phyloP scores from a whole-genome alignment of 2,329 filamentous ascomycete species.

The Pochonia chlamydosporia region DNA sequence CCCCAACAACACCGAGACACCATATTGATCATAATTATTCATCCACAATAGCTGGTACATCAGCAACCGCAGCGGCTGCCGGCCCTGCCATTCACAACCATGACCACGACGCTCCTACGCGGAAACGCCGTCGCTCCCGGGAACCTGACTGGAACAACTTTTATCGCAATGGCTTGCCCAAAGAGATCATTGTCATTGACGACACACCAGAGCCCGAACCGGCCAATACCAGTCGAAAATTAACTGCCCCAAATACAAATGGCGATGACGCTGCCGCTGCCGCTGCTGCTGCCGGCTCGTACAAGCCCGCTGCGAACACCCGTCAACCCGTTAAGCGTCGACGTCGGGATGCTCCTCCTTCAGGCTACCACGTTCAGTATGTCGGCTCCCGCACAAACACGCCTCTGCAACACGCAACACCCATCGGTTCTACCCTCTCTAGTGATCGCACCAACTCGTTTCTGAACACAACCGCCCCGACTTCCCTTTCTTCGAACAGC shows the following conservation, averaged over 20 bases:
- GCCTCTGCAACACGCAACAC: slow-evolving; percentile 60
- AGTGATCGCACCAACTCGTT: slow-evolving; percentile 78
- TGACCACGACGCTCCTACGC: slow-evolving; percentile 21
- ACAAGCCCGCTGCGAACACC: slow-evolving; percentile 13
- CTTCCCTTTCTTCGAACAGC: slow-evolving; percentile 61
- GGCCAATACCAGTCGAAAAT: slow-evolving; percentile 33
- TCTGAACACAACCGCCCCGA: slow-evolving; percentile 81
- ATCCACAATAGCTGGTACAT: slow-evolving; percentile 15
- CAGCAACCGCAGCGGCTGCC: slow-evolving; percentile 10
- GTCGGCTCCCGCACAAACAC: slow-evolving; percentile 68
- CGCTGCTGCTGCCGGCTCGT: slow-evolving; percentile 19
- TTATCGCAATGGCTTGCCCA: slow-evolving; percentile 76
- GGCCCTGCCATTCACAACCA: not conserved
- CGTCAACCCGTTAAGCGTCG: slow-evolving; percentile 66
- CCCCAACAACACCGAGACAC: slow-evolving; percentile 13
- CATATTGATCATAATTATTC: slow-evolving; percentile 14
- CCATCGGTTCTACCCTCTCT: slow-evolving; percentile 66
- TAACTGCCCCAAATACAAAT: slow-evolving; percentile 18
- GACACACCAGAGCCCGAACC: slow-evolving; percentile 62
- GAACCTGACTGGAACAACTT: slow-evolving; percentile 75
- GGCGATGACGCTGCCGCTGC: slow-evolving; percentile 22
- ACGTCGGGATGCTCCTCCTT: slow-evolving; percentile 59
- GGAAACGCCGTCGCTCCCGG: slow-evolving; percentile 53
- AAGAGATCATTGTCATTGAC: slow-evolving; percentile 81
- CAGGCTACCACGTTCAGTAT: slow-evolving; percentile 66